Conservation (phyloP, 371 early-diverging fungal genomes). For the Dichotomocladium elegans region DNA sequence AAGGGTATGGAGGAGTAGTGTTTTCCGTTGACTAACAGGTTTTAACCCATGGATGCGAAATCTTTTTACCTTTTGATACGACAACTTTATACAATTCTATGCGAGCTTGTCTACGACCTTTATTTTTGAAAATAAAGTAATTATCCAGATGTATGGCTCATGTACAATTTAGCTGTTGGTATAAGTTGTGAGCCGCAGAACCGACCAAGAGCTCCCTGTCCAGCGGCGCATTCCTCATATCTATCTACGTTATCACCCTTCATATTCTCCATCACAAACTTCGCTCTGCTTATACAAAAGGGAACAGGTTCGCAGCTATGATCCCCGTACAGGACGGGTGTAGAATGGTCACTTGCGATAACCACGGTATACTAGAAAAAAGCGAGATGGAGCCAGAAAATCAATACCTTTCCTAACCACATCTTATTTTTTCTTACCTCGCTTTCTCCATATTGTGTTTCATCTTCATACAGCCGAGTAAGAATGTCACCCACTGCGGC, state of each 20-base stretch:
- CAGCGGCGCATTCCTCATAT: slow-evolving; percentile 31
- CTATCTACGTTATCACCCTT: slow-evolving; percentile 17
- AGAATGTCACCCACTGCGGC: slow-evolving; percentile 35
- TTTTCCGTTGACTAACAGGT: too few species aligned
- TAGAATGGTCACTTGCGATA: slow-evolving; percentile 55
- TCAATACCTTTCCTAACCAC: not conserved
- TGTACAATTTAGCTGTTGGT: slow-evolving; percentile 24
- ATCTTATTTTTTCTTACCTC: not conserved
- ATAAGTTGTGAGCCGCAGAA: slow-evolving; percentile 45
- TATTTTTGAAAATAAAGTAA: too few species aligned
- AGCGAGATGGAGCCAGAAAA: not conserved
- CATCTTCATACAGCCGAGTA: slow-evolving; percentile 10
- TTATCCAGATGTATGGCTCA: slow-evolving; percentile 11
- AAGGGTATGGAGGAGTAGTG: too few species aligned
- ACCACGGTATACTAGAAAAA: slow-evolving; percentile 29
- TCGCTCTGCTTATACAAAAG: slow-evolving; percentile 22
- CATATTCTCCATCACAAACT: slow-evolving; percentile 2
- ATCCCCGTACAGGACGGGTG: slow-evolving; percentile 44
- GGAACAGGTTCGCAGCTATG: slow-evolving; percentile 54
- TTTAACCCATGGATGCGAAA: too few species aligned
- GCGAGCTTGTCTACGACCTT: too few species aligned
- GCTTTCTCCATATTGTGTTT: slow-evolving; percentile 8
- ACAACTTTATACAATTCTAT: too few species aligned
- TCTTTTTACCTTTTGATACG: too few species aligned
- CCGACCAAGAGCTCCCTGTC: slow-evolving; percentile 33